Conservation (phyloP, 345 rosid genomes). For the Rhizophora mangle region DNA sequence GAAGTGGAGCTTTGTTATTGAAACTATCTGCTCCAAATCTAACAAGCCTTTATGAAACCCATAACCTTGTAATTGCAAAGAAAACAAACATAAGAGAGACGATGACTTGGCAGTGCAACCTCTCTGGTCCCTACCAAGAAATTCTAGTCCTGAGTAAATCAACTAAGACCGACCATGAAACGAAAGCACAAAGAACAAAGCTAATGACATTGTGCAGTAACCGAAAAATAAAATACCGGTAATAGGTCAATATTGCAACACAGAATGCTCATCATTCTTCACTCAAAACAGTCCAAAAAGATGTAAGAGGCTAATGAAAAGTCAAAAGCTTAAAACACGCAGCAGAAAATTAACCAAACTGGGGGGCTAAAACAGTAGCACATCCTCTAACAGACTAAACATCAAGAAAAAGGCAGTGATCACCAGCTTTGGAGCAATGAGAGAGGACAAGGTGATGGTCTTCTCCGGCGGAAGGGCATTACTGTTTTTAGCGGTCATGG, state of each 20-base stretch:
- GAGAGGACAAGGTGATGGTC: slow-evolving; percentile 71
- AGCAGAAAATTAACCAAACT: not conserved
- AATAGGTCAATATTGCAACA: no score
- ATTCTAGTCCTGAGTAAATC: no score
- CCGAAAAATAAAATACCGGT: no score
- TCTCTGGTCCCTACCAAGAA: not conserved
- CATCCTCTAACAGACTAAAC: not conserved
- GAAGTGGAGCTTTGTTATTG: not conserved
- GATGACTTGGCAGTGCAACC: not conserved
- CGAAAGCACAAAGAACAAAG: no score
- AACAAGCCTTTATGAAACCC: not conserved
- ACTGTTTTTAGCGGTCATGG: slow-evolving; percentile 45
- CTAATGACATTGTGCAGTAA: no score
- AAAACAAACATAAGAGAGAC: no score
- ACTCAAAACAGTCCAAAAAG: no score
- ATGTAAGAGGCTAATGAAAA: not conserved
- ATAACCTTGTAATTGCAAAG: not conserved
- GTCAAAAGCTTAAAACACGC: not conserved
- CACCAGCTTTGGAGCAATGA: slow-evolving; percentile 83
- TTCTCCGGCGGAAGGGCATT: slow-evolving; percentile 83
- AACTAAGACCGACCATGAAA: no score
- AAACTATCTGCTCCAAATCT: not conserved
- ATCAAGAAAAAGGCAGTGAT: not conserved
- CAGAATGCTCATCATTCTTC: no score
- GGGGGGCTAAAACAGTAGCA: not conserved